Evolutionary conservation across 2,329 filamentous ascomycete genomes (phyloP).

Genomic region (Setomelanomma holmii): DNA sequence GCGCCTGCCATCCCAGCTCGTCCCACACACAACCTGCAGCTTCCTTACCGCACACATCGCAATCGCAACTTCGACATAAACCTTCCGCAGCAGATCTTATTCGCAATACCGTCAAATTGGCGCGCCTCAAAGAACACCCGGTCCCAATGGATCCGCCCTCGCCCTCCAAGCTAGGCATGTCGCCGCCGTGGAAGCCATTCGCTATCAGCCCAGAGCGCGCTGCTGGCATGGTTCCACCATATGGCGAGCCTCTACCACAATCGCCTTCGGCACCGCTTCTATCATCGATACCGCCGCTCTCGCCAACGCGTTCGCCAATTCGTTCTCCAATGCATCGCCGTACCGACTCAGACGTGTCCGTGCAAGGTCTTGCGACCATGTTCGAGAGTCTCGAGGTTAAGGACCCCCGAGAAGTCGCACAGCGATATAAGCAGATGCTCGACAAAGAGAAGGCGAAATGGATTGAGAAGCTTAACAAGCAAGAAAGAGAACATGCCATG

Average conservation of each 20-base stretch:
- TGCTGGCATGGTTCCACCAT: constrained; percentile 54
- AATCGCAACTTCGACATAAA: constrained; percentile 7
- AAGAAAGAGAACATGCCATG: constrained; percentile 72
- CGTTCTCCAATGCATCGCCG: constrained; percentile 33
- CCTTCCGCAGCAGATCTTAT: constrained; percentile 10
- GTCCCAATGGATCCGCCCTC: constrained; percentile 46
- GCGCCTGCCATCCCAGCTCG: constrained; percentile 18
- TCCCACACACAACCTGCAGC: constrained; percentile 17
- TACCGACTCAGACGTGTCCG: constrained; percentile 48
- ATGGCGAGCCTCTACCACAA: constrained; percentile 19
- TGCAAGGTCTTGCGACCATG: constrained; percentile 66
- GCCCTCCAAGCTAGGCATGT: constrained; percentile 60
- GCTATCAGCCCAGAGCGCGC: constrained; percentile 69
- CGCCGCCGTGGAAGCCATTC: constrained; percentile 60
- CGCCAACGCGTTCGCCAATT: constrained; percentile 25
- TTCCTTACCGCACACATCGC: constrained; percentile 12
- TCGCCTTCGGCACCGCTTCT: constrained; percentile 9
- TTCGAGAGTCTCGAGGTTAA: constrained; percentile 71
- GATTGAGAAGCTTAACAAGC: constrained; percentile 41
- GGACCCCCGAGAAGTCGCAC: constrained; percentile 54
- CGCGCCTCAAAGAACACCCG: constrained; percentile 46
- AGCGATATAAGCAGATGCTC: constrained; percentile 53
- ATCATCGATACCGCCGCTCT: constrained; percentile 7
- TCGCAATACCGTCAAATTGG: constrained; percentile 43
- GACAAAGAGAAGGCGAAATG: constrained; percentile 52